Percentiles rank a stretch among this genome's conserved stretches.
These are phyloP conservation scores for Amanita muscaria DNA, from an alignment of 768 basidiomycete species.

Conservation along the genomic window DNA sequence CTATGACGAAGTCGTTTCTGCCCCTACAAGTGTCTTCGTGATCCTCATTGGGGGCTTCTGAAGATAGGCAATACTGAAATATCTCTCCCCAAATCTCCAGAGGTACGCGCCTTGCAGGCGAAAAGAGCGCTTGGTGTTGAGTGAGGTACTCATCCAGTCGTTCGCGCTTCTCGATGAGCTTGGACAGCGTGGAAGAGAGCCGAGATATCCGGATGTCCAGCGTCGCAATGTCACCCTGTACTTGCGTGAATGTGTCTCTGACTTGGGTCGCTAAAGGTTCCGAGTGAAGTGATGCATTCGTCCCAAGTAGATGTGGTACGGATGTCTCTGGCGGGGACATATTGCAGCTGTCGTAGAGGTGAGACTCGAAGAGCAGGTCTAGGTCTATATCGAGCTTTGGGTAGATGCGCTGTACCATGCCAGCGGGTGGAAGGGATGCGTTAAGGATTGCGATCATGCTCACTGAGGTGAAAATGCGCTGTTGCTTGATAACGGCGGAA, in stretches of 20 bases:
- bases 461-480: too few relatives aligned
- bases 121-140: slow-evolving; percentile 1
- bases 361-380: not conserved
- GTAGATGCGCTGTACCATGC: not conserved
- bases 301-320: slow-evolving; percentile 4
- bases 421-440: not conserved
- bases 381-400: not conserved
- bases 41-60: not conserved
- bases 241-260: not conserved
- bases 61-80: slow-evolving; percentile 3
- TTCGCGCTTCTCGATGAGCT: slow-evolving; percentile 1
- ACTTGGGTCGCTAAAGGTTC: not conserved
- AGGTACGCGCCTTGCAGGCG: slow-evolving; percentile 2
- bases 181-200: not conserved
- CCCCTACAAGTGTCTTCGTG: not conserved
- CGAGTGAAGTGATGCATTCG: not conserved
- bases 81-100: slow-evolving; percentile 6
- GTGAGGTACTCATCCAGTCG: slow-evolving; percentile 1
- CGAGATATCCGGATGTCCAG: slow-evolving; percentile 1
- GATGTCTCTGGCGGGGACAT: not conserved
- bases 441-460: too few relatives aligned
- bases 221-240: not conserved
- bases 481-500: too few relatives aligned
- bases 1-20: not conserved
- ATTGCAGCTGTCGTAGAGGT: not conserved